These are phyloP conservation scores for Pseudocercospora cruenta DNA, from an alignment of 2,329 filamentous ascomycete species.

Conservation along the genomic window DNA sequence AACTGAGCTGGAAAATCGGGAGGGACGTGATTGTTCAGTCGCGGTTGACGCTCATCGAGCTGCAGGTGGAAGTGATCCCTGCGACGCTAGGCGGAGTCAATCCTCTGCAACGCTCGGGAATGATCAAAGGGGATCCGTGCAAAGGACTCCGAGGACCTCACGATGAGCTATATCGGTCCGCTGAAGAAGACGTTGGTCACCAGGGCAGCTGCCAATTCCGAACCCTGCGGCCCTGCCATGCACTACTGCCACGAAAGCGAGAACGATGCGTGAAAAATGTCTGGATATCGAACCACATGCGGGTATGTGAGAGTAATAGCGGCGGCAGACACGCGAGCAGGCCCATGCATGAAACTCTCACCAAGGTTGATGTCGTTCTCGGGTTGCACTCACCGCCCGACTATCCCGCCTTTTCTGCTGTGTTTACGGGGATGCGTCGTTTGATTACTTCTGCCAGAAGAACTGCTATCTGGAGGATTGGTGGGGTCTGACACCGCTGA, in stretches of 20 bases:
- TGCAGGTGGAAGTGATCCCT: constrained; percentile 5
- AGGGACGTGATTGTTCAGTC: neutral
- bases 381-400: constrained; percentile 5
- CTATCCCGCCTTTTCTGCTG: constrained; percentile 5
- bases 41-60: constrained; percentile 7
- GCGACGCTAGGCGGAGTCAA: constrained; percentile 4
- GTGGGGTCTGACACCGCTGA: neutral
- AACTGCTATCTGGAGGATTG: neutral
- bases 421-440: constrained; percentile 2
- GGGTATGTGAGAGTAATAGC: neutral
- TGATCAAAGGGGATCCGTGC: constrained; percentile 6
- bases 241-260: neutral
- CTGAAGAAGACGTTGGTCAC: constrained; percentile 5
- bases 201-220: neutral
- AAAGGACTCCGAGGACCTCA: constrained; percentile 2
- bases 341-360: neutral
- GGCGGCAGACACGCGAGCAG: constrained; percentile 13
- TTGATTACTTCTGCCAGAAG: neutral
- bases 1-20: neutral
- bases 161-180: constrained; percentile 1
- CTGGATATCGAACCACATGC: constrained; percentile 12
- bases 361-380: constrained; percentile 16
- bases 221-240: constrained; percentile 4
- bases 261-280: constrained; percentile 4
- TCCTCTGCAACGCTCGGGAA: constrained; percentile 3